A percentile compares a stretch with the other conserved stretches of the same genome.
Evolutionary conservation across 257 asterid species (phyloP).

Genomic region (Mitragyna speciosa): DNA sequence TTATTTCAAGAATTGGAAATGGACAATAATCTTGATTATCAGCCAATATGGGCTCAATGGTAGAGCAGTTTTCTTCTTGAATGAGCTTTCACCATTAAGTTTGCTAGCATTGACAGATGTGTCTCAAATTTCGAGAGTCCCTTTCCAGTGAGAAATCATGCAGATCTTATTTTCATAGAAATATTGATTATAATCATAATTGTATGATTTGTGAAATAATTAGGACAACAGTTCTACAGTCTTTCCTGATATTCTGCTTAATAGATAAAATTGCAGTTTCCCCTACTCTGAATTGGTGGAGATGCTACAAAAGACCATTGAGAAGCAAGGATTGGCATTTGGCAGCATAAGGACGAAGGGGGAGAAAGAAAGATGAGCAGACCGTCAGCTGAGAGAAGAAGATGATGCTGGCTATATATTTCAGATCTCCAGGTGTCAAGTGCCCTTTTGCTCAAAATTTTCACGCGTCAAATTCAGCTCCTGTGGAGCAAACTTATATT

Average conservation of each 20-base stretch:
- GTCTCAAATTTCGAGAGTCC: background rate
- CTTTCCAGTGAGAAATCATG: background rate
- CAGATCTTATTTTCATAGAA: background rate
- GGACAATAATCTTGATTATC: background rate
- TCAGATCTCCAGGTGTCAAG: conserved; percentile 74
- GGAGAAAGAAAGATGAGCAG: conserved; percentile 43
- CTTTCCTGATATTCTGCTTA: background rate
- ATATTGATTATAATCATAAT: background rate
- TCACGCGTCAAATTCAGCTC: background rate
- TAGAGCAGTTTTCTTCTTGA: background rate
- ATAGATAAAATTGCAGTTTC: conserved; percentile 80
- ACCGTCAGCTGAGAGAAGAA: conserved; percentile 62
- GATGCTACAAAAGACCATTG: conserved; percentile 62
- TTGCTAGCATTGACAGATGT: background rate
- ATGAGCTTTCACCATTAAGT: background rate
- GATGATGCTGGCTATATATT: conserved; percentile 72
- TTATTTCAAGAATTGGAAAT: background rate
- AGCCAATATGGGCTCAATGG: background rate
- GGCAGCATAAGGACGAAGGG: conserved; percentile 47
- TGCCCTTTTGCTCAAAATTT: conserved; percentile 10
- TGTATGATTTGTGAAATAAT: conserved; percentile 3
- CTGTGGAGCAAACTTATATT: background rate
- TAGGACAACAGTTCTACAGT: background rate
- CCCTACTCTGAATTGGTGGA: conserved; percentile 61
- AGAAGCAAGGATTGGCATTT: conserved; percentile 71